phyloP scores from a whole-genome alignment of 1,139 yeast genomes.

The Candida smagusa region DNA sequence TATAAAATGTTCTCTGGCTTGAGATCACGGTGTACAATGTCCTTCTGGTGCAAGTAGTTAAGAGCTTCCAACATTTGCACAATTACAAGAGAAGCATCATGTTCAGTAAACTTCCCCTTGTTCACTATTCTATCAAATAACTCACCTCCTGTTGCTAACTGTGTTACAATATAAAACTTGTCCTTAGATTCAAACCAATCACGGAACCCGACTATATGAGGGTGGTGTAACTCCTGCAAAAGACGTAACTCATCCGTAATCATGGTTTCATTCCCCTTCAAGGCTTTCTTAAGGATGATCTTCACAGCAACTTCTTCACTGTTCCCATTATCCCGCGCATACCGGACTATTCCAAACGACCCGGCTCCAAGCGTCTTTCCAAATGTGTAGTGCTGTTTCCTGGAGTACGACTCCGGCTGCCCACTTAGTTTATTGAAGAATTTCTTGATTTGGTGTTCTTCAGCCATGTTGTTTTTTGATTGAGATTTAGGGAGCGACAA shows the following conservation, averaged over 20 bases:
- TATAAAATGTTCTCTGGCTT: conserved; percentile 88
- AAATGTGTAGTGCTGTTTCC: conserved; percentile 64
- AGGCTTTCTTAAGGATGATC: conserved; percentile 75
- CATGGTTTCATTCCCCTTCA: conserved; percentile 70
- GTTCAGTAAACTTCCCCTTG: conserved; percentile 78
- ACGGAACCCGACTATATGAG: conserved; percentile 76
- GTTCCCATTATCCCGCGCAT: conserved; percentile 58
- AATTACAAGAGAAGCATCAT: conserved; percentile 72
- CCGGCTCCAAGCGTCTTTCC: conserved; percentile 90
- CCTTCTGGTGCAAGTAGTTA: conserved; percentile 63
- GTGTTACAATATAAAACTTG: conserved; percentile 71
- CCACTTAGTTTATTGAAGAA: conserved; percentile 57
- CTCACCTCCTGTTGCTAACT: conserved; percentile 89
- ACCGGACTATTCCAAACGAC: conserved; percentile 83
- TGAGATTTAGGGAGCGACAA: too few species aligned
- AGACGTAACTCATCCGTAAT: conserved; percentile 74
- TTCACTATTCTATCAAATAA: conserved; percentile 78
- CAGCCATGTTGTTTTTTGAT: conserved; percentile 1
- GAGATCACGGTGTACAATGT: conserved; percentile 86
- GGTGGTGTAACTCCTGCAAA: conserved; percentile 64
- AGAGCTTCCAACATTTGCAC: conserved; percentile 73
- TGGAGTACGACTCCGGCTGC: conserved; percentile 67
- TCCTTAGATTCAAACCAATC: conserved; percentile 90
- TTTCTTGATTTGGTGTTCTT: conserved; percentile 23
- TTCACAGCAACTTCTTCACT: conserved; percentile 82